Evolutionary conservation across 768 basidiomycete species (phyloP).

Genomic region (Amanita polypyramis): DNA sequence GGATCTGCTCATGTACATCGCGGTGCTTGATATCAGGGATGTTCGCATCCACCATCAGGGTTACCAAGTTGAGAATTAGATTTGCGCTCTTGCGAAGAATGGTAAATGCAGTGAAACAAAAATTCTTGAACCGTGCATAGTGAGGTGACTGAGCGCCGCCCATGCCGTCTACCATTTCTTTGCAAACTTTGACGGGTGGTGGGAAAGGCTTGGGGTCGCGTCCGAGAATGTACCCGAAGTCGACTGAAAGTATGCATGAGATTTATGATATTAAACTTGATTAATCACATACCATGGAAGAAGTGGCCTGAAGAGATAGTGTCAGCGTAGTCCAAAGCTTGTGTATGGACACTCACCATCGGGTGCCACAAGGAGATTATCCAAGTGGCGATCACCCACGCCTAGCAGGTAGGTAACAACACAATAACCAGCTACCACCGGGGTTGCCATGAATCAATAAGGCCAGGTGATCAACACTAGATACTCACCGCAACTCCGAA

Average conservation of each 20-base stretch:
- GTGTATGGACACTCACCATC: conserved; percentile 48
- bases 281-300: conserved; percentile 68
- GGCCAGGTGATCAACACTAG: neutral
- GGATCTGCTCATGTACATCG: conserved; percentile 80
- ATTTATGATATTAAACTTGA: neutral
- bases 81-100: conserved; percentile 95
- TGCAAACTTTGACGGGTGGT: conserved; percentile 96
- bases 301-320: conserved; percentile 56
- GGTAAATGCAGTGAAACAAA: conserved; percentile 97
- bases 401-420: conserved; percentile 95
- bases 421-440: conserved; percentile 82
- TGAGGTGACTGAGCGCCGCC: conserved; percentile 95
- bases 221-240: conserved; percentile 97
- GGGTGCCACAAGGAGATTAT: conserved; percentile 86
- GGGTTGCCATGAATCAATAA: neutral
- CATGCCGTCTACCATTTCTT: conserved; percentile 99
- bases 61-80: conserved; percentile 90
- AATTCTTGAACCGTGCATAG: conserved; percentile 90
- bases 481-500: conserved; percentile 84
- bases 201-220: conserved; percentile 97
- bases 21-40: conserved; percentile 95
- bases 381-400: conserved; percentile 94
- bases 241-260: conserved; percentile 44
- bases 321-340: neutral
- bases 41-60: conserved; percentile 95